A percentile compares a stretch with the other conserved stretches of the same genome.
Conservation (phyloP, 2,329 filamentous ascomycete species). For the Epichloe bromicola region DNA sequence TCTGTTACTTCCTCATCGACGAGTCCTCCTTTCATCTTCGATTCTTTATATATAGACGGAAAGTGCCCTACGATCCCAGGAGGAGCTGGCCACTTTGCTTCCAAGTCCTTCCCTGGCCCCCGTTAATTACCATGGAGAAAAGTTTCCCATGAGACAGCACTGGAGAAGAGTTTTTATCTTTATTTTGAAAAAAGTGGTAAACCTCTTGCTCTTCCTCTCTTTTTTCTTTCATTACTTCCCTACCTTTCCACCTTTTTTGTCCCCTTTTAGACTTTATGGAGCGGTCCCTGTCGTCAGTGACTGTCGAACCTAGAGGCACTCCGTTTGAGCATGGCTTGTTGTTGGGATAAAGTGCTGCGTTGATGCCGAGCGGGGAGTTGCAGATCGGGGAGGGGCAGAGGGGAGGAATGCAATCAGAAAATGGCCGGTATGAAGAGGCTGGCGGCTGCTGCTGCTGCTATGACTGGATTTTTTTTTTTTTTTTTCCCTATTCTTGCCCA, state of each 20-base stretch:
- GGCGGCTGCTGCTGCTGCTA: background rate
- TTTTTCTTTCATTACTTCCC: background rate
- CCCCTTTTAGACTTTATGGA: background rate
- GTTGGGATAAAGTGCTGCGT: background rate
- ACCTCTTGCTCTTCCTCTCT: background rate
- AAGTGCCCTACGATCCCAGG: background rate
- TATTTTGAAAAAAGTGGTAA: background rate
- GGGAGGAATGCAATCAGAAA: background rate
- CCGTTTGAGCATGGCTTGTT: conserved; percentile 1
- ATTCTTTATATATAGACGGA: background rate
- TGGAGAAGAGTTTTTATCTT: background rate
- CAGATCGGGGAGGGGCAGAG: background rate
- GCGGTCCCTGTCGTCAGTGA: background rate
- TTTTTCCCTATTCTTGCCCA: background rate
- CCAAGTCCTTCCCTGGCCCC: background rate
- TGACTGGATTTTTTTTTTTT: background rate
- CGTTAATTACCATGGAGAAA: background rate
- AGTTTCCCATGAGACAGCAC: background rate
- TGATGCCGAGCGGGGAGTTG: background rate
- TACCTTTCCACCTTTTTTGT: background rate
- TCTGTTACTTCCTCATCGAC: background rate
- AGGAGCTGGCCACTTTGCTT: background rate
- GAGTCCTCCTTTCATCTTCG: background rate
- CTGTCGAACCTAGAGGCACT: background rate
- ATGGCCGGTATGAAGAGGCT: background rate